Evolutionary conservation across 805 yeast genomes (phyloP).

Genomic region (Candida endomychidarum): DNA sequence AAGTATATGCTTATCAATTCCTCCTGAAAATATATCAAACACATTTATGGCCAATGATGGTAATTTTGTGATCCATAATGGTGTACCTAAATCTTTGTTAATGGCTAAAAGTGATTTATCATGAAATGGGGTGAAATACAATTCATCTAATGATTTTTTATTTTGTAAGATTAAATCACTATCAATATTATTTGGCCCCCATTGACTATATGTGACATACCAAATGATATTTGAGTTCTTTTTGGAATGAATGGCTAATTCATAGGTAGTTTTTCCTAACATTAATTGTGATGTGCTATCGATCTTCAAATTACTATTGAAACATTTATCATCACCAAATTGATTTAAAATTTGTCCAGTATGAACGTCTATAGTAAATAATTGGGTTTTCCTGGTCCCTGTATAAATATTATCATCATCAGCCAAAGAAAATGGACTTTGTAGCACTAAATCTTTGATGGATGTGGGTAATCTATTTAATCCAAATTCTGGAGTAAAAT

Average conservation of each 20-base stretch:
- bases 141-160: conserved; percentile 61
- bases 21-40: conserved; percentile 63
- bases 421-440: conserved; percentile 79
- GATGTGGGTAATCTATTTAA: conserved; percentile 79
- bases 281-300: conserved; percentile 46
- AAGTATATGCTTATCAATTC: conserved; percentile 38
- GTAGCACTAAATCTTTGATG: conserved; percentile 70
- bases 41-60: conserved; percentile 74
- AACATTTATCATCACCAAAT: conserved; percentile 51
- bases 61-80: conserved; percentile 74
- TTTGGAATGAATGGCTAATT: conserved; percentile 72
- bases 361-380: conserved; percentile 68
- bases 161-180: conserved; percentile 45
- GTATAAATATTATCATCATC: conserved; percentile 85
- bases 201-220: conserved; percentile 82
- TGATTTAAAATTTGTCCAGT: conserved; percentile 73
- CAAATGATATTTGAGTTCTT: conserved; percentile 59
- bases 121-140: conserved; percentile 81
- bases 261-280: conserved; percentile 72
- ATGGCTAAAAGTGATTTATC: conserved; percentile 78
- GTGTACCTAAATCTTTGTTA: conserved; percentile 64
- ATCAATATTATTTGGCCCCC: conserved; percentile 92
- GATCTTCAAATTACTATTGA: conserved; percentile 22
- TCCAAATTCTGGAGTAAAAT: conserved; percentile 73
- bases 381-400: conserved; percentile 73